Conservation (phyloP, 179 eudicot genomes). For the Heliamphora pulchella region DNA sequence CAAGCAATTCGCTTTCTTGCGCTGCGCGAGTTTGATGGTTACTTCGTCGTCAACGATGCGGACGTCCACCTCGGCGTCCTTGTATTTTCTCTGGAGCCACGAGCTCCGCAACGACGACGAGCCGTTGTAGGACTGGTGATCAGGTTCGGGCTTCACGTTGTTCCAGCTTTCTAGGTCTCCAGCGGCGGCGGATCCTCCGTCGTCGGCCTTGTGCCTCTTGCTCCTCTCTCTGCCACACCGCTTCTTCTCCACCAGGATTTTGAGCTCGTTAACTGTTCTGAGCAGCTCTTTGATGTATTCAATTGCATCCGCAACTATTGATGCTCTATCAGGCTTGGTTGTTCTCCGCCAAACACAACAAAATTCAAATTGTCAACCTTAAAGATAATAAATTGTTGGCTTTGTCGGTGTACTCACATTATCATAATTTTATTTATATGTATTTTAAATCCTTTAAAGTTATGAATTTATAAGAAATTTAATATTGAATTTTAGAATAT, state of each 20-base stretch:
- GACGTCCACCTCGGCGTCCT: constrained; percentile 76
- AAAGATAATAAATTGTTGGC: background rate
- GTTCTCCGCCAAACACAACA: constrained; percentile 5
- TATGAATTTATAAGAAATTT: too few species aligned
- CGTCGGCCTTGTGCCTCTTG: constrained; percentile 53
- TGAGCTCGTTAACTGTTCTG: constrained; percentile 61
- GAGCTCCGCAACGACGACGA: constrained; percentile 57
- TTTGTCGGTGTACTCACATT: too few species aligned
- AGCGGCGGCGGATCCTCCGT: constrained; percentile 16
- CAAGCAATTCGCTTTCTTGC: constrained; percentile 62
- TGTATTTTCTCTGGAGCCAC: constrained; percentile 82
- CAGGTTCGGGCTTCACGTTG: constrained; percentile 38
- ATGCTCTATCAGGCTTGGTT: constrained; percentile 64
- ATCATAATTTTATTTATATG: too few species aligned
- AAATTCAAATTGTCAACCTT: background rate
- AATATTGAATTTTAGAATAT: too few species aligned
- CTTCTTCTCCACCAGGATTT: constrained; percentile 63
- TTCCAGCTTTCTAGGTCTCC: constrained; percentile 22
- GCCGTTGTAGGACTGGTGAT: constrained; percentile 39
- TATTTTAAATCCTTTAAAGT: too few species aligned
- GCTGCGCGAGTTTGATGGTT: constrained; percentile 72
- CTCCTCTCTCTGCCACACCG: constrained; percentile 42
- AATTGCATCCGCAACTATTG: constrained; percentile 68
- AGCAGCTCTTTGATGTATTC: constrained; percentile 65
- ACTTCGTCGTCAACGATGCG: constrained; percentile 80